Evolutionary conservation across 345 rosid species (phyloP), one percentile per base, ranked within the genome.

Genomic region (Orychophragmus violaceus): DNA sequence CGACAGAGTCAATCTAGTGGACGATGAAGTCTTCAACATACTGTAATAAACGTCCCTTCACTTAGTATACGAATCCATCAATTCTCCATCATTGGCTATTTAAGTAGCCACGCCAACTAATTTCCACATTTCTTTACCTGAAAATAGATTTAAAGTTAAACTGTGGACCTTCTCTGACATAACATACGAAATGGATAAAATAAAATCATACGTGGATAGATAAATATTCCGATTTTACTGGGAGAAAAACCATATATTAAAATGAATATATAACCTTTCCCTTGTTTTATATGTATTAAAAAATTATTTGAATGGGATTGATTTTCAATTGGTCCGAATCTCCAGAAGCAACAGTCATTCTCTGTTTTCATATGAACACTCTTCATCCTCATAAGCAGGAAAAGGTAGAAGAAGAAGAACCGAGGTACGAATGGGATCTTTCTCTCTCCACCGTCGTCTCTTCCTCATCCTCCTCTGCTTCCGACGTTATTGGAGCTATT

Each of bases 401-500:
- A 14, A 6, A 13, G 13, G 17, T 37, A 56, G 16, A 64, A 36
- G 65, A 66, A 24, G 67, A 25, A 65, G 78, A 70, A 19, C 48
- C 54, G 3, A 66, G 76, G 39, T 60, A 82, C 61, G 93, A 84
- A 66, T 93, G 98, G 98, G 87, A 85, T 70, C 69, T 93, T 76
- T 71, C 70, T 35, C 90, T 89, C 56, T 65, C 83, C 62, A 66
- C 91, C 21, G 83, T 87, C 66, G 85, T 95, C 10, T 65, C 96
- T 12, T 66, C 52, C 16, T 36, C 77, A 2, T 11, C 63, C 3
- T 76, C 68, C 10, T 57, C 85, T 3, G 81, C 64, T 25, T 81
- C 90, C 5, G 97, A 92, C 66, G 81, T 78, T 14, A 77, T 92
- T 13, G 95, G 96, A n/a, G 90, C 82, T 56, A 81, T 89, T 50